Percentiles rank a stretch among this genome's conserved stretches.
Evolutionary conservation across 148 eudicot genomes (phyloP).

Genomic region (Vaccinium macrocarpon): DNA sequence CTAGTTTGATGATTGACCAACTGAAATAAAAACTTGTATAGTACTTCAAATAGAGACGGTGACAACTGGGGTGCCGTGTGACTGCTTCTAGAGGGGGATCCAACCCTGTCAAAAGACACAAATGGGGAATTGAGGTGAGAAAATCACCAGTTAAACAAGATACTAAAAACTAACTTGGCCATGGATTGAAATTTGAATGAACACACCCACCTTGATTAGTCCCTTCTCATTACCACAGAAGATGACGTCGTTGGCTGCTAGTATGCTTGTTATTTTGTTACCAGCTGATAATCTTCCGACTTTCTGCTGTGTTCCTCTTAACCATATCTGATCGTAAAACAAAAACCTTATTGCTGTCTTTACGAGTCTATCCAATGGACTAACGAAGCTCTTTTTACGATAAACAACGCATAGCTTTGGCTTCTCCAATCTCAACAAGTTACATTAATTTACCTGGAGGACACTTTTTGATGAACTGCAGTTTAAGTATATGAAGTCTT

Average conservation of each 20-base stretch:
- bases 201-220: constrained; percentile 50
- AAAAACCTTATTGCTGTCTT: background rate
- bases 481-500: constrained; percentile 54
- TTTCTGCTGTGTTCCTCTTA: constrained; percentile 55
- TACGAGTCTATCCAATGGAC: background rate
- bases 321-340: constrained; percentile 41
- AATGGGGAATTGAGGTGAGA: constrained; percentile 7
- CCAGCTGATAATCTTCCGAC: constrained; percentile 70
- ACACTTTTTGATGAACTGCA: constrained; percentile 39
- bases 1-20: background rate
- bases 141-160: background rate
- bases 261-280: constrained; percentile 60
- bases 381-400: background rate
- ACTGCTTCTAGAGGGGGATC: constrained; percentile 49
- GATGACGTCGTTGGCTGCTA: constrained; percentile 51
- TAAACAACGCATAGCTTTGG: background rate
- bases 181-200: background rate
- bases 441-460: constrained; percentile 36
- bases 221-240: constrained; percentile 57
- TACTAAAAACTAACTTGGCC: background rate
- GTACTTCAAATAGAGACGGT: background rate
- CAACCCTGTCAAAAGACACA: constrained; percentile 42
- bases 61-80: background rate
- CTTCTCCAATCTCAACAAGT: background rate
- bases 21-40: background rate